Base-by-base conservation (phyloP, 208 protist species). In the Trypanosoma boissoni region DNA sequence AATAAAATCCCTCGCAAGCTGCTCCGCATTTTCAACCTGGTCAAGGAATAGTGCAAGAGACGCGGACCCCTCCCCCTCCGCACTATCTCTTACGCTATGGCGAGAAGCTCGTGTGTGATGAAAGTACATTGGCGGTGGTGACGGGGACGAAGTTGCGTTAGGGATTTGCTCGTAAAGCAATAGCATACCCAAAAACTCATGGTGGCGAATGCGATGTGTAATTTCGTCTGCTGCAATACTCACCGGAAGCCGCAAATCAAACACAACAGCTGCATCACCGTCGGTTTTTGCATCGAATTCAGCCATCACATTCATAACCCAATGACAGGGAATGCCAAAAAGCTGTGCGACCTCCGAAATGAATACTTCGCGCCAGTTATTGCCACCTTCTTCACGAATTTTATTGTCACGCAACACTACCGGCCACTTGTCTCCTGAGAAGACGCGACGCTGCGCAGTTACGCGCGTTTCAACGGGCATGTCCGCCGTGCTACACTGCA, bases 351-450 rank as follows among this genome's bases (percentile, higher is more conserved):
- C 41, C 7, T 71, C 64, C 20, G 31, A 3, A 16, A 37, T 31
- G 45, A 71, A 71, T 5, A 58, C 16, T 28, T 54, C 50, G 21
- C 62, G 56, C 64, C 64, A 71, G 21, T 7, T 12, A 41, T n/a
- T n/a, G 18, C 5, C 21, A 1, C 26, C 23, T 18, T 21, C 9
- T 24, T 21, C 6, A 39, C 34, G 34, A 16, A 10, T 48, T 16
- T 32, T 26, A 29, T 54, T 49, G 0, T 43, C 55, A 21, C 26
- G 26, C n/a, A 71, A 24, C 16, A 71, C 26, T n/a, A 59, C 50
- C 12, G 18, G 14, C 64, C 64, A 71, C 4, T 52, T 27, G 29
- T 42, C n/a, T 36, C 64, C 64, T 2, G 39, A 28, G 32, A 71
- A 71, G 14, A 48, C 14, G 43, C 48, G 28, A 9, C 27, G 45